Percentiles rank a stretch among this genome's conserved stretches.
Conservation (phyloP, 192 early-diverging fungal species). For the Jimgerdemannia flammicorona region DNA sequence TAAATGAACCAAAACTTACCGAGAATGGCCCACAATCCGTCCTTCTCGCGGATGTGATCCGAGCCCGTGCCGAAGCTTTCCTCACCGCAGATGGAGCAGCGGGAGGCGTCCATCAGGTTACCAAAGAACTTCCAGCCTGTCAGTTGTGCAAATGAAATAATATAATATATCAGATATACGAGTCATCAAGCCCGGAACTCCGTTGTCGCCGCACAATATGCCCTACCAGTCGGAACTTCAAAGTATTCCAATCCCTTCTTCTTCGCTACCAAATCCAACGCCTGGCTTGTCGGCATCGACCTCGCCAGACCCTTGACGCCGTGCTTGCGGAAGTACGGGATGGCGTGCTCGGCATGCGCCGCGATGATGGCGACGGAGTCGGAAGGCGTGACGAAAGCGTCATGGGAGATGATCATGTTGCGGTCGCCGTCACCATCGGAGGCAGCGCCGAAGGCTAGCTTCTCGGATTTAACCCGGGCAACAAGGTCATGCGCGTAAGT, state of each 20-base stretch:
- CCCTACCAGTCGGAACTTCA: constrained; percentile 75
- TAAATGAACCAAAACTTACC: constrained; percentile 35
- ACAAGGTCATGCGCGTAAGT: constrained; percentile 95
- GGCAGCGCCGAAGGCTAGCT: constrained; percentile 87
- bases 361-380: constrained; percentile 98
- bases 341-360: constrained; percentile 74
- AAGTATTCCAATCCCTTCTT: constrained; percentile 75
- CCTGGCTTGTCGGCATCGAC: constrained; percentile 94
- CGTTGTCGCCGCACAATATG: constrained; percentile 32
- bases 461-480: constrained; percentile 77
- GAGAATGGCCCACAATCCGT: constrained; percentile 96
- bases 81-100: constrained; percentile 94
- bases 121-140: constrained; percentile 94
- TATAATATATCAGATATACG: background rate
- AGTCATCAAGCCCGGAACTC: too few species aligned
- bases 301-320: constrained; percentile 88
- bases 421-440: constrained; percentile 98
- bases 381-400: constrained; percentile 93
- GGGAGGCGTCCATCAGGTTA: constrained; percentile 95
- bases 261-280: constrained; percentile 85
- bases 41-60: constrained; percentile 98
- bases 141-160: background rate
- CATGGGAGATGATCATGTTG: constrained; percentile 97
- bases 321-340: constrained; percentile 88
- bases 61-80: constrained; percentile 98